A percentile compares a stretch with the other conserved stretches of the same genome.
Conservation (phyloP, 371 early-diverging fungal species). For the Rhizopus arrhizus region DNA sequence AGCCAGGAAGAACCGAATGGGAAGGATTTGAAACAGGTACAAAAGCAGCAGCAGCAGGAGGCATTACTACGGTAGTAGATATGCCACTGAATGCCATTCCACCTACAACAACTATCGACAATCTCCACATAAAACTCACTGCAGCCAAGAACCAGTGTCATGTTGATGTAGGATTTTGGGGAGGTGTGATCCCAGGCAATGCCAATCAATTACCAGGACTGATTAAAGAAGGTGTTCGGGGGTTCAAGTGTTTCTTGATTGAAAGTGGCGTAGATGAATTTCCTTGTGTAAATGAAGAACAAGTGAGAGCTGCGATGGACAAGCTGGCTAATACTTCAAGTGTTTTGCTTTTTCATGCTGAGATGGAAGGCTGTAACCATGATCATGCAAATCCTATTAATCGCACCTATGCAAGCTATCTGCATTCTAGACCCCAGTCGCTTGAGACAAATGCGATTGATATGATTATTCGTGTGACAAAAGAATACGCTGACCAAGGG, state of each 20-base stretch:
- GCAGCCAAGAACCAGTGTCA: conserved; percentile 72
- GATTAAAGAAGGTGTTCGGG: conserved; percentile 71
- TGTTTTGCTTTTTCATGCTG: conserved; percentile 80
- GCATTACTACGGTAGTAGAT: conserved; percentile 78
- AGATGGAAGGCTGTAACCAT: conserved; percentile 58
- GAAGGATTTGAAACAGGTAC: conserved; percentile 84
- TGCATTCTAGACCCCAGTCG: conserved; percentile 69
- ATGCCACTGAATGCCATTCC: conserved; percentile 90
- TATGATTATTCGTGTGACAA: conserved; percentile 69
- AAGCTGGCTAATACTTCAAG: conserved; percentile 48
- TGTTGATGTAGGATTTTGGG: conserved; percentile 83
- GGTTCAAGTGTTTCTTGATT: conserved; percentile 85
- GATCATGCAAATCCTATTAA: conserved; percentile 36
- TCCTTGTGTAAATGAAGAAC: conserved; percentile 74
- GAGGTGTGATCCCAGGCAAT: conserved; percentile 81
- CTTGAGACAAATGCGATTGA: conserved; percentile 77
- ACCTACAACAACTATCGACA: conserved; percentile 74
- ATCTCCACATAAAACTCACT: conserved; percentile 64
- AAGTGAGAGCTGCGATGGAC: conserved; percentile 71
- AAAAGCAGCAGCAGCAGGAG: conserved; percentile 80
- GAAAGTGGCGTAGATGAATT: conserved; percentile 87
- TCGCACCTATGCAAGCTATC: conserved; percentile 67
- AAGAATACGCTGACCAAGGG: conserved; percentile 57
- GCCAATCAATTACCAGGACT: conserved; percentile 62
- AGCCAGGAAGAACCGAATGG: conserved; percentile 85